Base-by-base conservation (phyloP, 768 basidiomycete species). In the Tulasnella sp. region DNA sequence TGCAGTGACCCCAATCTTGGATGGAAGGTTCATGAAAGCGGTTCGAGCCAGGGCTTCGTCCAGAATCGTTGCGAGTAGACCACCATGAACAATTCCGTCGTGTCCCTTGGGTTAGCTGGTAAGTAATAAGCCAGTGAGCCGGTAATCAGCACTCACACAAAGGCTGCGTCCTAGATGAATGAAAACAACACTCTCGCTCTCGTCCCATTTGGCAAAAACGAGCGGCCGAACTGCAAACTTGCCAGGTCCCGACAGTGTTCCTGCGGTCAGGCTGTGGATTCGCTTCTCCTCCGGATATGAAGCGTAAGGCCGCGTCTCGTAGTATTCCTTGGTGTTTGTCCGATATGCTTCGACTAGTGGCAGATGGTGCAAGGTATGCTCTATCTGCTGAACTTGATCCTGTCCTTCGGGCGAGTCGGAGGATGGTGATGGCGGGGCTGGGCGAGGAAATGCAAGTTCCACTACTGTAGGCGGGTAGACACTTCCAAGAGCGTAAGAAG, bases 71-170 rank as follows among this genome's bases (percentile, higher is more conserved):
- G 96, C 96, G 28, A 99, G 88, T 80, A 99, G 83, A 1, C 97
- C 97, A 0, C 97, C 97, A 83, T 99, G 97, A 3, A 98, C 87
- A 81, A 99, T 96, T 0, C 97, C 97, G 86, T 97, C 96, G 82
- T 97, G 93, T 4, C 95, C 81, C 64, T 79, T 46, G 40, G 37
- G 48, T 41, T 75, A 31, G 37, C n/a, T 58, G 18, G 44, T 79
- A 48, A 81, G 24, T 20, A 40, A 28, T n/a, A 4, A 28, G 3
- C 24, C 9, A 20, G n/a, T 20, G 41, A 5, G 22, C 12, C 72
- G 31, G 18, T 22, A 42, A 46, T 31, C 28, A 31, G 42, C 40
- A 72, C 78, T 72, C 60, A 87, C 97, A 84, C 97, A 99, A 76
- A 99, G 82, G 2, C 92, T 94, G 60, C 94, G 87, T 1, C 97